Conservation (phyloP, 176 grass and related monocot genomes). For the Raddia guianensis region DNA sequence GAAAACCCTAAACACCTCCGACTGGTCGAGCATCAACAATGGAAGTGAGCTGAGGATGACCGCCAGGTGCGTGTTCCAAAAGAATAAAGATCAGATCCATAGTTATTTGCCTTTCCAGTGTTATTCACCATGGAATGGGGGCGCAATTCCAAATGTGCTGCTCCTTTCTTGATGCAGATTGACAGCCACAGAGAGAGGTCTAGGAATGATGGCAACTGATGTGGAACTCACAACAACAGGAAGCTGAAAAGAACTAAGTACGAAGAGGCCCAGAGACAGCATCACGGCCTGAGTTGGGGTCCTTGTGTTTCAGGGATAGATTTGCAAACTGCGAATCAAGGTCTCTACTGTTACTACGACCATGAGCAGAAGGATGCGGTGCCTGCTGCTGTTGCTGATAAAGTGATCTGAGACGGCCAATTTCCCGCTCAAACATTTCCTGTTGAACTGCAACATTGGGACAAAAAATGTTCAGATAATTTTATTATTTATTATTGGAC, state of each 20-base stretch:
- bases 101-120: constrained; percentile 50
- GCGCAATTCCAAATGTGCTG: constrained; percentile 36
- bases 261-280: constrained; percentile 56
- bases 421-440: constrained; percentile 97
- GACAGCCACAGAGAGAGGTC: constrained; percentile 16
- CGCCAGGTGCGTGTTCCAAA: constrained; percentile 78
- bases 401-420: constrained; percentile 62
- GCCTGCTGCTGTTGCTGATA: constrained; percentile 80
- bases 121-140: constrained; percentile 47
- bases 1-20: constrained; percentile 79
- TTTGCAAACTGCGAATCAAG: constrained; percentile 83
- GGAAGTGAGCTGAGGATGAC: constrained; percentile 69
- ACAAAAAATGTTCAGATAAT: constrained; percentile 33
- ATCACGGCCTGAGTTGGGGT: constrained; percentile 58
- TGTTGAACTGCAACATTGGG: constrained; percentile 82
- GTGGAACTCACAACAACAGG: constrained; percentile 41
- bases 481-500: not conserved
- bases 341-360: constrained; percentile 78
- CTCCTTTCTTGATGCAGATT: constrained; percentile 52
- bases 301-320: constrained; percentile 89
- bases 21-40: constrained; percentile 86
- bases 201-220: constrained; percentile 28
- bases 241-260: constrained; percentile 53
- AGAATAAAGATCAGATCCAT: constrained; percentile 63
- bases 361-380: constrained; percentile 47